Conservation (phyloP, 202 grass and related monocot species). For the Setaria viridis region DNA sequence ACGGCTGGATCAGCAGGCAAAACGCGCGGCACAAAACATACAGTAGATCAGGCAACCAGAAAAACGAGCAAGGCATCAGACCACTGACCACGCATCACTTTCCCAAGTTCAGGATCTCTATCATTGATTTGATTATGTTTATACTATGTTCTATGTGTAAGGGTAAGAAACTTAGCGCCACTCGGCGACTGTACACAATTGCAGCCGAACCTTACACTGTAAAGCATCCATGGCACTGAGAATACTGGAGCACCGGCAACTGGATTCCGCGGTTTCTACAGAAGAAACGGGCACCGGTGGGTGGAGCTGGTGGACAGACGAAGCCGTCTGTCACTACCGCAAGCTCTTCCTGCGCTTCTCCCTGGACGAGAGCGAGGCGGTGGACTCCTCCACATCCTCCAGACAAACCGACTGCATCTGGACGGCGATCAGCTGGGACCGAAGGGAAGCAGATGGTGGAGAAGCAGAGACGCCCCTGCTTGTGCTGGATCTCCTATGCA, state of each 20-base stretch:
- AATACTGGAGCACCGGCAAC: slow-evolving; percentile 7
- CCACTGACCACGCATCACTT: background rate
- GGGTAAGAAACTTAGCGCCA: slow-evolving; percentile 6
- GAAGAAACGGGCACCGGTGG: slow-evolving; percentile 13
- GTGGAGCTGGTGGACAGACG: background rate
- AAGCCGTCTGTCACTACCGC: background rate
- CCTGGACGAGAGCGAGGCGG: slow-evolving; percentile 36
- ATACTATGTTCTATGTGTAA: slow-evolving; percentile 6
- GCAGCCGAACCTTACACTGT: slow-evolving; percentile 11
- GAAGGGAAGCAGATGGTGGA: slow-evolving; percentile 1
- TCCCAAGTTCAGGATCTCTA: slow-evolving; percentile 19
- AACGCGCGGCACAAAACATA: background rate
- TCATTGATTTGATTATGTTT: background rate
- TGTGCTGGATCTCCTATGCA: slow-evolving; percentile 35
- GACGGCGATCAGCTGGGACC: slow-evolving; percentile 39
- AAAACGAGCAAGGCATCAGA: background rate
- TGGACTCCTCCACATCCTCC: slow-evolving; percentile 49
- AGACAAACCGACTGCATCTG: slow-evolving; percentile 49
- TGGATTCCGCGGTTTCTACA: slow-evolving; percentile 17
- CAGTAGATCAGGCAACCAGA: background rate
- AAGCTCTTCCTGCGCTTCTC: slow-evolving; percentile 69
- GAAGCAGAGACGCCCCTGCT: slow-evolving; percentile 21
- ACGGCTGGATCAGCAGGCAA: background rate
- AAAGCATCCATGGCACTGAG: background rate
- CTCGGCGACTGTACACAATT: slow-evolving; percentile 21